These are phyloP conservation scores for Auriscalpium orientale DNA, from an alignment of 768 basidiomycete species.

Conservation along the genomic window DNA sequence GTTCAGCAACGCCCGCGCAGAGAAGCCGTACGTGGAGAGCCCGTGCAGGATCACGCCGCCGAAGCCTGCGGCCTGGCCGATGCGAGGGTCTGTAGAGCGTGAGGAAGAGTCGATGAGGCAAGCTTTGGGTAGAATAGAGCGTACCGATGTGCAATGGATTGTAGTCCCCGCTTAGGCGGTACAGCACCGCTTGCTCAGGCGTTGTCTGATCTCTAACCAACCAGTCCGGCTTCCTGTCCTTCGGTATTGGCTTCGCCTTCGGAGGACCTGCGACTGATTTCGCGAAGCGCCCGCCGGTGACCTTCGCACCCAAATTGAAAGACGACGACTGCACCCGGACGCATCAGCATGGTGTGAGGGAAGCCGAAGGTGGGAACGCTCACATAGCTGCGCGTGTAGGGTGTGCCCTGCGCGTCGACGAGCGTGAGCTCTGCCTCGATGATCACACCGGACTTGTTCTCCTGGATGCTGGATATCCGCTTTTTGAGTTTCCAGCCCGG, in stretches of 20 bases:
- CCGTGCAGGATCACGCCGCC: slow-evolving; percentile 85
- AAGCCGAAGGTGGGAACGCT: slow-evolving; percentile 4
- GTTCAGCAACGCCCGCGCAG: slow-evolving; percentile 65
- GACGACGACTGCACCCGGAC: slow-evolving; percentile 23
- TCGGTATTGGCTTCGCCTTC: slow-evolving; percentile 28
- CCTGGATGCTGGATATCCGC: slow-evolving; percentile 60
- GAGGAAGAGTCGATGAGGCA: neutral
- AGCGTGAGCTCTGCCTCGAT: slow-evolving; percentile 56
- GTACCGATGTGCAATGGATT: slow-evolving; percentile 43
- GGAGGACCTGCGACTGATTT: slow-evolving; percentile 33
- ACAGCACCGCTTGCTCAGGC: slow-evolving; percentile 36
- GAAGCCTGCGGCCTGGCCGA: slow-evolving; percentile 70
- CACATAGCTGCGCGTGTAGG: slow-evolving; percentile 36
- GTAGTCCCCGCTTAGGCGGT: slow-evolving; percentile 46
- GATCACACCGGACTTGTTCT: slow-evolving; percentile 80
- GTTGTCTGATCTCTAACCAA: slow-evolving; percentile 32
- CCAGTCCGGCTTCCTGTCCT: slow-evolving; percentile 33
- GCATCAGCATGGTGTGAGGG: neutral
- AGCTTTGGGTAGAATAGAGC: slow-evolving; percentile 5
- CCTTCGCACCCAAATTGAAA: slow-evolving; percentile 39
- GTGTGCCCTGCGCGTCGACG: slow-evolving; percentile 49
- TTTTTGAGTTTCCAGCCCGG: slow-evolving; percentile 70
- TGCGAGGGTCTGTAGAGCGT: slow-evolving; percentile 48
- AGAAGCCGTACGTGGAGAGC: slow-evolving; percentile 75
- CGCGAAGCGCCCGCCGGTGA: slow-evolving; percentile 30